These are phyloP conservation scores for Ulota crispa DNA, from an alignment of 225 moss, liverwort and hornwort species.

Conservation along the genomic window DNA sequence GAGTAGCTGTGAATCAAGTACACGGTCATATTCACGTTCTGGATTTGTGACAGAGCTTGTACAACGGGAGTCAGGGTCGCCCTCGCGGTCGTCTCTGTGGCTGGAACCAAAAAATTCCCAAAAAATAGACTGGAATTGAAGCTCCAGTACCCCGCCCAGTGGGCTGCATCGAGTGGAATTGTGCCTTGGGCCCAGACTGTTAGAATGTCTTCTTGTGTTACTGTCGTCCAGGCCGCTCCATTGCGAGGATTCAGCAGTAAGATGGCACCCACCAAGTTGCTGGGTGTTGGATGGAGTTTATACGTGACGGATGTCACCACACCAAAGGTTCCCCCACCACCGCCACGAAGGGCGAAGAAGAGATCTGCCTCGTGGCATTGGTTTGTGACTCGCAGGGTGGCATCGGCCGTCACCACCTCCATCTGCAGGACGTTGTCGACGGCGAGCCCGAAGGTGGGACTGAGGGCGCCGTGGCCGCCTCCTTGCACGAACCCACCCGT, in stretches of 20 bases:
- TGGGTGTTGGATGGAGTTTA: slow-evolving; percentile 33
- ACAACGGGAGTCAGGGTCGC: slow-evolving; percentile 22
- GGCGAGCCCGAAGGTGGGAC: slow-evolving; percentile 41
- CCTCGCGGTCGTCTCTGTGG: background rate
- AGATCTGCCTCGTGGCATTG: slow-evolving; percentile 36
- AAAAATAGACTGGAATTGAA: slow-evolving; percentile 11
- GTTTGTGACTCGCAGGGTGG: slow-evolving; percentile 19
- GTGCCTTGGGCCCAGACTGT: slow-evolving; percentile 21
- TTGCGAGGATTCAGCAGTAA: slow-evolving; percentile 22
- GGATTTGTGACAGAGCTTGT: slow-evolving; percentile 26
- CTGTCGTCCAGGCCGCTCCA: slow-evolving; percentile 11
- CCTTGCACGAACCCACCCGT: slow-evolving; percentile 48
- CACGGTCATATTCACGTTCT: slow-evolving; percentile 20
- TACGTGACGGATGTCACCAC: slow-evolving; percentile 52
- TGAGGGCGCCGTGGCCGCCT: slow-evolving; percentile 43
- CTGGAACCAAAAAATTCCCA: slow-evolving; percentile 29
- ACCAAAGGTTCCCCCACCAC: slow-evolving; percentile 43
- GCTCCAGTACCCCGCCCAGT: slow-evolving; percentile 43
- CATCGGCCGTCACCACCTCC: slow-evolving; percentile 45
- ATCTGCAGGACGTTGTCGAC: slow-evolving; percentile 41
- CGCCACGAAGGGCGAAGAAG: slow-evolving; percentile 51
- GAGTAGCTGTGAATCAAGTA: slow-evolving; percentile 12
- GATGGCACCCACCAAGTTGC: slow-evolving; percentile 18
- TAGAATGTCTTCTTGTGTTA: slow-evolving; percentile 36
- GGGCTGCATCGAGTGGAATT: slow-evolving; percentile 24